Evolutionary conservation across 2,329 filamentous ascomycete species (phyloP), one percentile per base, ranked within the genome.

Genomic region (Penicillium concentricum): DNA sequence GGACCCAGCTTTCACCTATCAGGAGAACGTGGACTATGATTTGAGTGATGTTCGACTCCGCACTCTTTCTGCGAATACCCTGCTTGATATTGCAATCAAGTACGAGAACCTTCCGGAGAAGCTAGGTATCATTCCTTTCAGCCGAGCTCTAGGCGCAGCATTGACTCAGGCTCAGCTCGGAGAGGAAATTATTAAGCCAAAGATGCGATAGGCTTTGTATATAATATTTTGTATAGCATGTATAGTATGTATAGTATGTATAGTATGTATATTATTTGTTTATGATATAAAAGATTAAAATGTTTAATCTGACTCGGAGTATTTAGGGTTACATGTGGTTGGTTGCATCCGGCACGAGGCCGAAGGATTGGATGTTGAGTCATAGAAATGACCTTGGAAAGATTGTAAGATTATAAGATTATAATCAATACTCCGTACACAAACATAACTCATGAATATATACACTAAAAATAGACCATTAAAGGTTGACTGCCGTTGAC

Each of bases 21-120:
- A 69, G 56, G 67, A 70, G 48, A 67, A 70, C 35, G 59, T 77
- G 2, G 66, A 76, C 32, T 72, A 71, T 49, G 68, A 76, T 54
- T 49, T 76, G 4, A 67, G 61, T 8, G 63, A 66, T 12, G 56
- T 72, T 15, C 68, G 70, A 18, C 34, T 72, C 1, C 71, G 74
- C 2, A 53, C 54, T 10, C 52, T 78, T 1, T 68, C 73, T 0
- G 42, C 62, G 4, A 54, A 58, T 2, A 68, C 71, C 4, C 30
- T 77, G 16, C 69, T 73, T 68, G 73, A 74, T 34, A 61, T 78
- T 26, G 61, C 68, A 7, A 18, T 74, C 13, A 72, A 75, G 51
- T 79, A 76, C 56, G 63, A 74, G 24, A 62, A 66, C 8, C 66
- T 66, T 51, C 63, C 69, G 5, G 53, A 61, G 13, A 67, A 66